Conservation (phyloP, 805 yeast species). For the Starmerella apicola region DNA sequence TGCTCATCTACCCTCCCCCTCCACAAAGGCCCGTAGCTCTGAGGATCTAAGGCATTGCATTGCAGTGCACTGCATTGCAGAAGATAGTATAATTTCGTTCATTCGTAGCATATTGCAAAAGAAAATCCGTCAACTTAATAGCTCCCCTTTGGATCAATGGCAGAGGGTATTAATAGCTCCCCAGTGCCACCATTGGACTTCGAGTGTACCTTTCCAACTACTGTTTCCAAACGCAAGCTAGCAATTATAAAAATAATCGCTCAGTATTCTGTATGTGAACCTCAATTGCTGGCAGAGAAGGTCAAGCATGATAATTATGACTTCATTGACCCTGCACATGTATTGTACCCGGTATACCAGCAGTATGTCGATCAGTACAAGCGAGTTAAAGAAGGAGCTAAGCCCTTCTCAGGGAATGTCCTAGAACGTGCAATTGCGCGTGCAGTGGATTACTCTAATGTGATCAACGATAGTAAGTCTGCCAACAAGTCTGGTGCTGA, state of each 20-base stretch:
- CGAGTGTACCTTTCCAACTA: slow-evolving; percentile 22
- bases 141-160: too few relatives aligned
- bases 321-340: slow-evolving; percentile 49
- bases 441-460: slow-evolving; percentile 1
- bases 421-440: slow-evolving; percentile 11
- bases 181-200: slow-evolving; percentile 4
- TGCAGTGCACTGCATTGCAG: too few relatives aligned
- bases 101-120: too few relatives aligned
- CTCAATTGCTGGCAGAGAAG: slow-evolving; percentile 28
- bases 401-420: slow-evolving; percentile 18
- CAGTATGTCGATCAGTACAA: slow-evolving; percentile 46
- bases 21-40: too few relatives aligned
- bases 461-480: slow-evolving; percentile 25
- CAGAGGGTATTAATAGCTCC: too few relatives aligned
- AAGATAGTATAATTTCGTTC: too few relatives aligned
- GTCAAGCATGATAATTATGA: slow-evolving; percentile 50
- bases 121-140: too few relatives aligned
- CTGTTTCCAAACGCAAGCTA: slow-evolving; percentile 50
- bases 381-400: slow-evolving; percentile 26
- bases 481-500: slow-evolving; percentile 22
- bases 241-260: slow-evolving; percentile 66
- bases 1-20: too few relatives aligned
- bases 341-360: slow-evolving; percentile 42
- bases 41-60: too few relatives aligned
- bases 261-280: slow-evolving; percentile 49